Percentiles rank a stretch among this genome's conserved stretches.
Conservation (phyloP, 495 filamentous ascomycete genomes). For the Aspergillus wentii region DNA sequence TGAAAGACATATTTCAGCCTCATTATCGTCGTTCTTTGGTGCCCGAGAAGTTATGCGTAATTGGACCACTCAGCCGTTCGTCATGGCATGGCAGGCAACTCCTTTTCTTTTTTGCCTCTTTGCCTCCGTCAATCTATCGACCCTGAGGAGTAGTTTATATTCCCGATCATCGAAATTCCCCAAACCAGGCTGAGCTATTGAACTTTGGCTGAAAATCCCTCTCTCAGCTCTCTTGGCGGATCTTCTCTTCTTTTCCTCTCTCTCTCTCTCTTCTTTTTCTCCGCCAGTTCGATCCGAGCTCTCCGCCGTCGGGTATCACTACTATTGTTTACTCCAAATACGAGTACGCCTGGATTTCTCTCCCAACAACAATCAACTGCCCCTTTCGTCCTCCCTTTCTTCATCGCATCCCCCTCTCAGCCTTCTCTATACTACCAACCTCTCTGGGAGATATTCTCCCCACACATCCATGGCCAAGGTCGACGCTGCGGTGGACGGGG, state of each 20-base stretch:
- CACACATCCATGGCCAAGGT: slow-evolving; percentile 16
- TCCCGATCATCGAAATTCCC: too few relatives aligned
- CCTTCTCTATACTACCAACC: not conserved
- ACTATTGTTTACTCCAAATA: not conserved
- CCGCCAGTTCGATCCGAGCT: not conserved
- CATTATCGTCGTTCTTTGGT: too few relatives aligned
- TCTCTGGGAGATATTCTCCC: not conserved
- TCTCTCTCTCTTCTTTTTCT: not conserved
- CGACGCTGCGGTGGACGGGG: slow-evolving; percentile 15
- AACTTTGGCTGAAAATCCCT: slow-evolving; percentile 7
- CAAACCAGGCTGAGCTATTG: too few relatives aligned
- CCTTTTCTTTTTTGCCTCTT: slow-evolving; percentile 1
- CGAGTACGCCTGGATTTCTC: too few relatives aligned
- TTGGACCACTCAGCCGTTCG: too few relatives aligned
- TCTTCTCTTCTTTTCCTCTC: slow-evolving; percentile 2
- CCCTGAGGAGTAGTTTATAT: too few relatives aligned
- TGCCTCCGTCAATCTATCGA: not conserved
- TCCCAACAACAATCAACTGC: not conserved
- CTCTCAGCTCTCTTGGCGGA: not conserved
- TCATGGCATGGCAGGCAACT: slow-evolving; percentile 20
- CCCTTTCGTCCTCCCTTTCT: not conserved
- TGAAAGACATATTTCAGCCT: too few relatives aligned
- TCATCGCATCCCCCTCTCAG: not conserved
- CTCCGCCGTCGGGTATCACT: not conserved
- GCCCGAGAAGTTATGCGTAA: too few relatives aligned